Evolutionary conservation across 1,284 basidiomycete species (phyloP), one percentile per base, ranked within the genome.

Genomic region (Exobasidium cylindrosporum): DNA sequence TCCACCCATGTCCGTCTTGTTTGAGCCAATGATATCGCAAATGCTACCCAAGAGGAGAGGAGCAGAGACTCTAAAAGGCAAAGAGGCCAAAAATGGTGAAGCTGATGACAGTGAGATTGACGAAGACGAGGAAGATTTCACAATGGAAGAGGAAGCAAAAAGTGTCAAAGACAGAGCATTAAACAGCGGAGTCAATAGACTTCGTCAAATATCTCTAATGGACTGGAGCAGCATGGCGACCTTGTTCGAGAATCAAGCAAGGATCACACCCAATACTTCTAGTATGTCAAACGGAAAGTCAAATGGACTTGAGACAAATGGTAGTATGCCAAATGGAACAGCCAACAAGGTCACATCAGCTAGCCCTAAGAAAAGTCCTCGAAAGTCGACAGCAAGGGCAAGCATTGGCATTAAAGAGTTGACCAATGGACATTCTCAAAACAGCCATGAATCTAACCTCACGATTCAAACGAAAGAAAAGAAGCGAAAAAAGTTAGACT

Each of bases 1-100:
- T 71, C 91, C 92, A 14, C 87, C 91, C 3, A 82, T 93, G 60
- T 85, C 87, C 54, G 82, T 84, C 54, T 80, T 95, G 46, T 94
- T 90, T 77, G 87, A 89, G 35, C 82, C 87, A 17, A 82, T 93
- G 69, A 84, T 94, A 73, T 83, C 84, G 50, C 83, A 85, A 54
- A 86, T 91, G 73, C 81, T 94, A 65, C 83, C 83, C 69, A 83
- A 11, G 55, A 54, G 23, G 59, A 62, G 45, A 73, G 59, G 17
- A 73, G 62, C 32, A 58, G 56, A 23, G 43, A 44, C 26, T n/a
- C n/a, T n/a, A n/a, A n/a, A n/a, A 40, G 35, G 7, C 35, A 17
- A 40, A 40, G 35, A 10, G 35, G 10, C 35, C 17, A 40, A 40
- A 17, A 60, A 66, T 24, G 54, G 17, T 26, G 68, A 55, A 29